A percentile compares a stretch with the other conserved stretches of the same genome.
phyloP scores from a whole-genome alignment of 2,329 filamentous ascomycete species.

The Diaporthe amygdali region DNA sequence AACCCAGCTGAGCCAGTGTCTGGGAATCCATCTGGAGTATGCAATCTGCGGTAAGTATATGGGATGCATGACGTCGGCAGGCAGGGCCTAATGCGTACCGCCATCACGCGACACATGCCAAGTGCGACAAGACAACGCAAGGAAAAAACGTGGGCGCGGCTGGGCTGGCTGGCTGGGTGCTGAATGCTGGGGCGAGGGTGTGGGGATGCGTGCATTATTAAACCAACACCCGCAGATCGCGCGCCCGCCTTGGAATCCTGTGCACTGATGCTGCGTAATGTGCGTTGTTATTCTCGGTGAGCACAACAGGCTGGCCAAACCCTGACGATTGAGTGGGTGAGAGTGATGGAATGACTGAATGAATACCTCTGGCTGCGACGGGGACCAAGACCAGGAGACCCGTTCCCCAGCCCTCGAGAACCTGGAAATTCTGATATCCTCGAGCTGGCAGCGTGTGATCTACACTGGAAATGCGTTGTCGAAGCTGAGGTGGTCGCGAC shows the following conservation, averaged over 20 bases:
- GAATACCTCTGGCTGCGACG: neutral
- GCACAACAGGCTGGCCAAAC: neutral
- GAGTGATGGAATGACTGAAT: neutral
- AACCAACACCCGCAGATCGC: conserved; percentile 5
- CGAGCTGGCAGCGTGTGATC: conserved; percentile 10
- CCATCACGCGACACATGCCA: conserved; percentile 16
- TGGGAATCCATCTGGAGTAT: neutral
- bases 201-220: conserved; percentile 7
- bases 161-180: neutral
- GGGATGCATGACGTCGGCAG: conserved; percentile 17
- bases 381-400: neutral
- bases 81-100: conserved; percentile 1
- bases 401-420: neutral
- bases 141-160: conserved; percentile 1
- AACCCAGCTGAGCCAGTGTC: neutral
- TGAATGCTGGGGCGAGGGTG: neutral
- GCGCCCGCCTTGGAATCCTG: neutral
- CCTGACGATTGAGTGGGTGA: neutral
- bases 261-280: neutral
- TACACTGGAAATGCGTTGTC: conserved; percentile 7
- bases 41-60: neutral
- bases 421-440: neutral
- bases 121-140: conserved; percentile 5
- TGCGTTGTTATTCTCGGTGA: neutral
- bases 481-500: conserved; percentile 13